These are phyloP conservation scores for Leucaena leucocephala DNA, from an alignment of 306 rosid species.

Conservation along the genomic window DNA sequence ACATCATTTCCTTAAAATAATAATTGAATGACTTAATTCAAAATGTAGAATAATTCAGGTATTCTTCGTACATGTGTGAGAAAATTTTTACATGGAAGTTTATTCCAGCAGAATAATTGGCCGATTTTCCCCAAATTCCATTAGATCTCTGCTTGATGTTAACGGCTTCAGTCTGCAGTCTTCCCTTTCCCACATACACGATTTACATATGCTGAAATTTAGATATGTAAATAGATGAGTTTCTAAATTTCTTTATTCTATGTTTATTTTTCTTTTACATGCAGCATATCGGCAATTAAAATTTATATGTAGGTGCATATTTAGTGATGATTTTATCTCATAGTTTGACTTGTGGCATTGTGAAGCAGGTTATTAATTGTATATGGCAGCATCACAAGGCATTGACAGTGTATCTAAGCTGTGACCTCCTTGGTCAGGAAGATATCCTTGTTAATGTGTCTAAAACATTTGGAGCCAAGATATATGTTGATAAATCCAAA, in stretches of 20 bases:
- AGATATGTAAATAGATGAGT: background rate
- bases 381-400: slow-evolving; percentile 88
- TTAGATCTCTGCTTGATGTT: slow-evolving; percentile 5
- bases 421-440: slow-evolving; percentile 81
- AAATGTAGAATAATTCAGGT: background rate
- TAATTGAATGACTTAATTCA: slow-evolving; percentile 14
- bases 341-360: slow-evolving; percentile 22
- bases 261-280: background rate
- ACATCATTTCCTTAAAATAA: background rate
- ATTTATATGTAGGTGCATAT: slow-evolving; percentile 17
- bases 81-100: background rate
- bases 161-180: background rate
- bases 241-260: slow-evolving; percentile 16
- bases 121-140: background rate
- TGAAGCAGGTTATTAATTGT: slow-evolving; percentile 69
- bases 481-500: slow-evolving; percentile 59
- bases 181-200: slow-evolving; percentile 3
- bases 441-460: slow-evolving; percentile 66
- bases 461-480: slow-evolving; percentile 71
- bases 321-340: slow-evolving; percentile 27
- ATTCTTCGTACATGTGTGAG: background rate
- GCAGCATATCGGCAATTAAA: background rate
- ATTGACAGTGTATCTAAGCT: slow-evolving; percentile 56
- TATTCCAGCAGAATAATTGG: background rate
- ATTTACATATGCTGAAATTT: slow-evolving; percentile 7